Percentiles rank a stretch among this genome's conserved stretches.
phyloP scores from a whole-genome alignment of 805 yeast genomes.

The Suhomyces sp. region DNA sequence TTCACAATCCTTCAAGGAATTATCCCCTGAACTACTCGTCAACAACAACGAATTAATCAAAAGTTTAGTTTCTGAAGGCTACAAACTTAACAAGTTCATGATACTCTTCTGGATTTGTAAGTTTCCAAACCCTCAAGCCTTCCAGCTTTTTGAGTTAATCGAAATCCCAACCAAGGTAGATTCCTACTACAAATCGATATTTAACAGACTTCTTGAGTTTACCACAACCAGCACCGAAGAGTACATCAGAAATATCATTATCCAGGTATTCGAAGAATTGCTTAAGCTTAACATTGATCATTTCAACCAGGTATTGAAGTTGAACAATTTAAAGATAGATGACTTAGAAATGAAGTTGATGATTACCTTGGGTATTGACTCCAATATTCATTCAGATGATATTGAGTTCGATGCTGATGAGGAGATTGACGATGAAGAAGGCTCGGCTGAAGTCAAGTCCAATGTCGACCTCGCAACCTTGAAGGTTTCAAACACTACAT shows the following conservation, averaged over 20 bases:
- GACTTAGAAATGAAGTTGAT: constrained; percentile 59
- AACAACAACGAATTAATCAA: constrained; percentile 7
- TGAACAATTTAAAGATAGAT: constrained; percentile 17
- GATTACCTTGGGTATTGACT: constrained; percentile 47
- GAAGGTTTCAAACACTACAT: constrained; percentile 25
- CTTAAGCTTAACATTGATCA: constrained; percentile 18
- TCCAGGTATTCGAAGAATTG: constrained; percentile 21
- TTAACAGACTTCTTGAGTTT: constrained; percentile 12
- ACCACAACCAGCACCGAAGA: constrained; percentile 11
- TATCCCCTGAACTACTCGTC: constrained; percentile 23
- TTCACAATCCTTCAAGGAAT: constrained; percentile 17
- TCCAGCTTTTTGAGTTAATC: constrained; percentile 22
- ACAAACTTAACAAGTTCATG: constrained; percentile 31
- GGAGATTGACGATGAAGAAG: constrained; percentile 14
- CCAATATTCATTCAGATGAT: constrained; percentile 23
- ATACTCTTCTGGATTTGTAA: constrained; percentile 25
- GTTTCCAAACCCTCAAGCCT: constrained; percentile 19
- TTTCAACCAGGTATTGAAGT: constrained; percentile 20
- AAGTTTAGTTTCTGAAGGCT: constrained; percentile 21
- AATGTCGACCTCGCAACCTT: constrained; percentile 13
- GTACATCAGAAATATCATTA: constrained; percentile 15
- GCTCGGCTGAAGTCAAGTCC: constrained; percentile 17
- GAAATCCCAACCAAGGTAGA: constrained; percentile 13
- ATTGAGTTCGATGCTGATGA: constrained; percentile 27
- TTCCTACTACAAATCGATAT: constrained; percentile 15